Base-by-base conservation (phyloP, 2,329 filamentous ascomycete genomes). In the Madurella mycetomatis region DNA sequence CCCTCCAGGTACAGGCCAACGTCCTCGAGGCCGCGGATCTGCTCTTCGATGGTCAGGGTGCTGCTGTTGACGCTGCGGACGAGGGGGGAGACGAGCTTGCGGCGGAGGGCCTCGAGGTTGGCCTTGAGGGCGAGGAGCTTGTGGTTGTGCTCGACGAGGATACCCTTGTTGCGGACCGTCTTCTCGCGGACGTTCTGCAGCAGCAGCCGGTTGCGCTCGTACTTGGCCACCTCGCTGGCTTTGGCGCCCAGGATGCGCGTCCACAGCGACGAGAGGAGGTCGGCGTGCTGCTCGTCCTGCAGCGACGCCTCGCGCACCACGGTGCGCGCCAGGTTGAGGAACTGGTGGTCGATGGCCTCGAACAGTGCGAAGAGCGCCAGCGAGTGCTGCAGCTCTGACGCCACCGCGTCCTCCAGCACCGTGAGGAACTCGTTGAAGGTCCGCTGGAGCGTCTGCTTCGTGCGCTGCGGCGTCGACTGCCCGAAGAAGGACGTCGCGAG, bases 401-500 rank as follows among this genome's bases (percentile, higher is more conserved):
- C 84, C 69, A 96, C 95, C 56, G 88, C 87, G 59, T 96, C 90
- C 73, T 97, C 92, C 18, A 96, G 83, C 0, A 94, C 88, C 37
- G 82, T 80, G 40, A 97, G 80, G 65, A 96, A 92, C 68, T 95
- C 90, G 67, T 86, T 85, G 67, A 95, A 96, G 12, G 92, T 92
- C 59, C 90, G 85, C 62, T 92, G 90, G 11, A 97, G 80, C 4
- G 91, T 88, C 25, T 83, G 80, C 50, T 86, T 86, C 41, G 90
- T 92, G 65, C 87, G 85, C 70, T 96, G 91, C 3, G 88, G 85
- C 40, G 85, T 83, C 15, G 90, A 92, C 64, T 85, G 82, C 49
- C 92, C 92, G 59, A 97, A 88, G 44, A 96, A 66, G 49, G 83
- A 80, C 43, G 83, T 89, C 42, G 90, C 78, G 15, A 92, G 62